Evolutionary conservation across 1,284 basidiomycete genomes (phyloP).

Genomic region (Rhizoctonia solani): DNA sequence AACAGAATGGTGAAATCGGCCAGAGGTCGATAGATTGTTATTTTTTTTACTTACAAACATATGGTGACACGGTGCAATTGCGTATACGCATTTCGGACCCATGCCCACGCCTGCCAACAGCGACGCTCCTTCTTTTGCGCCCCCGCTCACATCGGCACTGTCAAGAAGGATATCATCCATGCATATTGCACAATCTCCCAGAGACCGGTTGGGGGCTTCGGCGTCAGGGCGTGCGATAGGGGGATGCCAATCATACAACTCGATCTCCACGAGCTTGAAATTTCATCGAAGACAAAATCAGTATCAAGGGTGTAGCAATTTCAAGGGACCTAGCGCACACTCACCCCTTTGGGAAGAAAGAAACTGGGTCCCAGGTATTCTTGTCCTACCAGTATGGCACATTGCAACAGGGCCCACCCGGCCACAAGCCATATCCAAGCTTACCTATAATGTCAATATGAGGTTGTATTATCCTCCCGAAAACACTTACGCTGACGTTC

Average conservation of each 20-base stretch:
- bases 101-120: conserved; percentile 49
- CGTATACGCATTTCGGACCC: conserved; percentile 67
- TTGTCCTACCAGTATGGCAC: conserved; percentile 69
- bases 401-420: conserved; percentile 66
- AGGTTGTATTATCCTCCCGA: background rate
- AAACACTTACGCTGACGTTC: conserved; percentile 63
- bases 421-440: conserved; percentile 72
- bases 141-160: conserved; percentile 45
- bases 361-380: conserved; percentile 79
- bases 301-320: background rate
- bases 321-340: conserved; percentile 44
- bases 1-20: background rate
- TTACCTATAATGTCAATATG: conserved; percentile 41
- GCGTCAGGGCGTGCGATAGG: conserved; percentile 68
- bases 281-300: background rate
- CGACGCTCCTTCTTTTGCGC: conserved; percentile 40
- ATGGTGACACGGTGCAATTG: conserved; percentile 87
- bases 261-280: conserved; percentile 47
- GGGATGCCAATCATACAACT: conserved; percentile 84
- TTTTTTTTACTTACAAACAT: conserved; percentile 66
- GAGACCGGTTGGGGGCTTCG: conserved; percentile 69
- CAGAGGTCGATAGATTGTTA: background rate
- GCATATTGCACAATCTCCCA: conserved; percentile 88
- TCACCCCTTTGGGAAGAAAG: conserved; percentile 70
- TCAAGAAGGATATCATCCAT: conserved; percentile 83